A percentile compares a stretch with the other conserved stretches of the same genome.
Conservation (phyloP, 2,329 filamentous ascomycete genomes). For the Aureobasidium sp. region DNA sequence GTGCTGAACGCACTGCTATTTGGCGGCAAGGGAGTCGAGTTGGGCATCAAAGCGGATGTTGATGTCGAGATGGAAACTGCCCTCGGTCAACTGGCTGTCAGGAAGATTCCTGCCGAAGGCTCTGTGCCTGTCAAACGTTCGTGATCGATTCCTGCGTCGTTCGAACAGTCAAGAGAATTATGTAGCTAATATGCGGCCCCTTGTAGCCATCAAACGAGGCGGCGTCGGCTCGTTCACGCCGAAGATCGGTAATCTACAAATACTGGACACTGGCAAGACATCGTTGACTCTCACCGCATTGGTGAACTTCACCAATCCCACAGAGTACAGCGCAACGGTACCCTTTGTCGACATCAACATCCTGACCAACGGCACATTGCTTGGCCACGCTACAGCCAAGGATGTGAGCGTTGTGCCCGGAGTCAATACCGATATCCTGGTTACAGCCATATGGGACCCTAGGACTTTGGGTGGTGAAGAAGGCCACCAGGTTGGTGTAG, state of each 20-base stretch:
- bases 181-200: slow-evolving; percentile 26
- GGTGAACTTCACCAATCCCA: slow-evolving; percentile 85
- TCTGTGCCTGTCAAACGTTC: slow-evolving; percentile 88
- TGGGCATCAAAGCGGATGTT: slow-evolving; percentile 71
- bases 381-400: slow-evolving; percentile 65
- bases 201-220: slow-evolving; percentile 21
- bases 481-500: slow-evolving; percentile 55
- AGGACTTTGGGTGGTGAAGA: slow-evolving; percentile 50
- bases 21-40: slow-evolving; percentile 56
- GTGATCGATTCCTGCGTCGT: slow-evolving; percentile 36
- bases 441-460: slow-evolving; percentile 70
- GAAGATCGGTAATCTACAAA: slow-evolving; percentile 60
- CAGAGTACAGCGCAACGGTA: slow-evolving; percentile 72
- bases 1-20: slow-evolving; percentile 77
- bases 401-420: slow-evolving; percentile 59
- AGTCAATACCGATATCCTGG: slow-evolving; percentile 59
- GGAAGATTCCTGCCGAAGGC: slow-evolving; percentile 75
- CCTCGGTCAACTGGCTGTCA: slow-evolving; percentile 71
- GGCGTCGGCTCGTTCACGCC: slow-evolving; percentile 49
- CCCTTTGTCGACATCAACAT: slow-evolving; percentile 74
- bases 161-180: slow-evolving; percentile 8
- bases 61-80: slow-evolving; percentile 76
- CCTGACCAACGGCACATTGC: slow-evolving; percentile 59
- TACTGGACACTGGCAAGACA: slow-evolving; percentile 63
- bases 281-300: slow-evolving; percentile 63